These are phyloP conservation scores for Penicillium herquei DNA, from an alignment of 495 filamentous ascomycete species.

Conservation along the genomic window DNA sequence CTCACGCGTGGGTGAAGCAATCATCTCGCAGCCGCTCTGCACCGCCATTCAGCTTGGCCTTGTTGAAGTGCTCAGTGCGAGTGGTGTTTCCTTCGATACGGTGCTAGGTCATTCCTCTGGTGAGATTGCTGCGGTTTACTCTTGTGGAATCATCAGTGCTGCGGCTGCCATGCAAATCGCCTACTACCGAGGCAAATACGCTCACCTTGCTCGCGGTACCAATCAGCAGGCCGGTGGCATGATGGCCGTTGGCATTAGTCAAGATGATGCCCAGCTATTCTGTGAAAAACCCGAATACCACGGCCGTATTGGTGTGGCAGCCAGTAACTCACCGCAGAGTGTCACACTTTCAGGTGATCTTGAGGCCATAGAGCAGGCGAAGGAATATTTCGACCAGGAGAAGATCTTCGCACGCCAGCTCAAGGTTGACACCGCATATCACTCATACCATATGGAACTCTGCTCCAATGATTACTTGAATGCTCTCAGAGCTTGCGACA, in stretches of 20 bases:
- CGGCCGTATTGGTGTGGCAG: constrained; percentile 21
- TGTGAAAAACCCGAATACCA: constrained; percentile 12
- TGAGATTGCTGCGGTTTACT: constrained; percentile 34
- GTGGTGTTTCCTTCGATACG: constrained; percentile 5
- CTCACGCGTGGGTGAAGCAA: constrained; percentile 24
- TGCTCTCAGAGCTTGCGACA: constrained; percentile 12
- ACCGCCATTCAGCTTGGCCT: constrained; percentile 25
- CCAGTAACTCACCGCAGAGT: constrained; percentile 27
- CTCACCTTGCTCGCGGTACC: not conserved
- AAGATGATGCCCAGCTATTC: constrained; percentile 44
- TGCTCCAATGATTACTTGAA: constrained; percentile 40
- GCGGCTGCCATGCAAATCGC: constrained; percentile 46
- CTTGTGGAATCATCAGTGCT: constrained; percentile 21
- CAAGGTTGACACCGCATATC: constrained; percentile 36
- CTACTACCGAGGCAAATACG: constrained; percentile 45
- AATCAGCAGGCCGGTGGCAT: constrained; percentile 40
- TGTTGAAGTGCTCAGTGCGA: constrained; percentile 19
- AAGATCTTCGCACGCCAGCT: constrained; percentile 32
- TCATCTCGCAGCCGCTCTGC: constrained; percentile 41
- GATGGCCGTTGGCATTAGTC: constrained; percentile 49
- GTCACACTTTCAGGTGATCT: constrained; percentile 35
- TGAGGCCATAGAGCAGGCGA: constrained; percentile 24
- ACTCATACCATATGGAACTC: constrained; percentile 30
- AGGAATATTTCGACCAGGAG: constrained; percentile 10
- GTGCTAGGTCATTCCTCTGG: constrained; percentile 34